Evolutionary conservation across 1,284 basidiomycete genomes (phyloP).

Genomic region (Athelia psychrophila): DNA sequence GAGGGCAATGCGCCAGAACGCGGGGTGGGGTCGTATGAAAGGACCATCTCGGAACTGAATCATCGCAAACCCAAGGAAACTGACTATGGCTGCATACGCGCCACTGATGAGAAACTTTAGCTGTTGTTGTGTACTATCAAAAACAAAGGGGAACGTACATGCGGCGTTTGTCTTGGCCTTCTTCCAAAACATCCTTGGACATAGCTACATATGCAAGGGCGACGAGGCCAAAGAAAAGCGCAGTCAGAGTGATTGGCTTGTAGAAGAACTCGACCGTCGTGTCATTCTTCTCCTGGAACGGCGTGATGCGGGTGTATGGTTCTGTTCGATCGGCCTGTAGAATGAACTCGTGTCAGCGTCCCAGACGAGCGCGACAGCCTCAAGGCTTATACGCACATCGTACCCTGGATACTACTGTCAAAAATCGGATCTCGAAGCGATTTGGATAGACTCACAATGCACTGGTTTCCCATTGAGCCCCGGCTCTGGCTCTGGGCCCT

Average conservation of each 20-base stretch:
- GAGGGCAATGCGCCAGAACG: conserved; percentile 73
- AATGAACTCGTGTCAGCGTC: conserved; percentile 11
- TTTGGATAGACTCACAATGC: conserved; percentile 29
- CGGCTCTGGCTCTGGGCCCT: conserved; percentile 41
- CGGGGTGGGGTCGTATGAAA: conserved; percentile 71
- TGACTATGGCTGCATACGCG: conserved; percentile 63
- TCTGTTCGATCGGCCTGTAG: conserved; percentile 75
- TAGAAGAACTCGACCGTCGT: conserved; percentile 67
- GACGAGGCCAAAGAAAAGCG: conserved; percentile 60
- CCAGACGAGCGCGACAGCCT: background rate
- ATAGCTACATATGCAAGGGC: conserved; percentile 76
- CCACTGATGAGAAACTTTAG: conserved; percentile 42
- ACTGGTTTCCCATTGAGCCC: conserved; percentile 46
- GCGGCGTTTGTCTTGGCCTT: conserved; percentile 74
- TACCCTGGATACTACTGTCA: conserved; percentile 37
- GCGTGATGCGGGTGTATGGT: conserved; percentile 73
- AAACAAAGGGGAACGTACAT: conserved; percentile 47
- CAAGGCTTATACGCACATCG: conserved; percentile 41
- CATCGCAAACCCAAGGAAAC: conserved; percentile 78
- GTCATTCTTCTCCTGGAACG: conserved; percentile 79
- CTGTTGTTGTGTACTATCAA: background rate
- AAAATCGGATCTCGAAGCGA: conserved; percentile 7
- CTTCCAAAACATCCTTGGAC: conserved; percentile 73
- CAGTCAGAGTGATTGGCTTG: conserved; percentile 74
- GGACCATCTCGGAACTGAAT: conserved; percentile 86